A percentile compares a stretch with the other conserved stretches of the same genome.
These are phyloP conservation scores for Cubamyces sp. DNA, from an alignment of 768 basidiomycete species.

Conservation along the genomic window DNA sequence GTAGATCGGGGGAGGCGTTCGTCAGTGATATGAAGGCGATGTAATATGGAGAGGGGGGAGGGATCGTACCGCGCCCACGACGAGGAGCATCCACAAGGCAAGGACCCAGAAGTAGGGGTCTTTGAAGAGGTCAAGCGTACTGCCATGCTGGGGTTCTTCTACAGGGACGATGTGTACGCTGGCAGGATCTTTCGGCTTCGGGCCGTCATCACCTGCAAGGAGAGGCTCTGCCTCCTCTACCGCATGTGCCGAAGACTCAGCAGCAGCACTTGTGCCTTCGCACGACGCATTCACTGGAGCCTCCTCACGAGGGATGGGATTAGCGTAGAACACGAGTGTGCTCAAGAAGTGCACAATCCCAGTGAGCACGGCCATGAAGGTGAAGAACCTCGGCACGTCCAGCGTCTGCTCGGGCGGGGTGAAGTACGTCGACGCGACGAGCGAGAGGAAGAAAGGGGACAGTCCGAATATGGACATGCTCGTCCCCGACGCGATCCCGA, in stretches of 20 bases:
- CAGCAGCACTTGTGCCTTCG: background rate
- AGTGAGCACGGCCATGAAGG: conserved; percentile 58
- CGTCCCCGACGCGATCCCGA: conserved; percentile 66
- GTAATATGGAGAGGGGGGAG: background rate
- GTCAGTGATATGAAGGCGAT: background rate
- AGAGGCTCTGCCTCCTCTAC: conserved; percentile 32
- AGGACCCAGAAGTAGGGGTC: conserved; percentile 71
- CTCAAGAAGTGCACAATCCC: conserved; percentile 59
- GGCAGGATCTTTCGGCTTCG: conserved; percentile 23
- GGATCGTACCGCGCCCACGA: conserved; percentile 70
- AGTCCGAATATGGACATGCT: conserved; percentile 80
- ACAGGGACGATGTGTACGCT: conserved; percentile 32
- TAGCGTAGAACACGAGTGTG: conserved; percentile 37
- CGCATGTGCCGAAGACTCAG: background rate
- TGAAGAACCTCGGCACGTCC: conserved; percentile 54
- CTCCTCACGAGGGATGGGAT: conserved; percentile 5
- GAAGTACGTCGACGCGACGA: conserved; percentile 66
- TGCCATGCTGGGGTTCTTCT: conserved; percentile 35
- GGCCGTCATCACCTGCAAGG: conserved; percentile 28
- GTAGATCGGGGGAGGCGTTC: background rate
- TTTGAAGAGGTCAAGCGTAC: conserved; percentile 49
- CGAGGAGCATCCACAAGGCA: conserved; percentile 49
- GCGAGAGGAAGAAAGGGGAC: conserved; percentile 74
- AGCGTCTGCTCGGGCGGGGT: conserved; percentile 48
- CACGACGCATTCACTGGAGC: conserved; percentile 11